Conservation (phyloP, 306 rosid genomes). For the Cucurbita argyrosperma region DNA sequence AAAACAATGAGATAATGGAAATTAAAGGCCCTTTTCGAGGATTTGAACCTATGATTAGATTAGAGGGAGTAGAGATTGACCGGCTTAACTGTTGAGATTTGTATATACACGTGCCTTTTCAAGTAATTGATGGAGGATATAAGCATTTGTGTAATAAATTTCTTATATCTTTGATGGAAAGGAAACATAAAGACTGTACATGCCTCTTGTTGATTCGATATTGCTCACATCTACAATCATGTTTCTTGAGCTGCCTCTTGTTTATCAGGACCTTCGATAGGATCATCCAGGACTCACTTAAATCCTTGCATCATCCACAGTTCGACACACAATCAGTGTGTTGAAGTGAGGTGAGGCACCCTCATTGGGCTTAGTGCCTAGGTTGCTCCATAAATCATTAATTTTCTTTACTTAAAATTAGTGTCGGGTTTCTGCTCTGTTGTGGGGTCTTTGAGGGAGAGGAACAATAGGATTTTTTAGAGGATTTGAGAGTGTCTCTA, state of each 20-base stretch:
- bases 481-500: background rate
- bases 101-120: background rate
- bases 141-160: background rate
- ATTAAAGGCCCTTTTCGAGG: background rate
- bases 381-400: background rate
- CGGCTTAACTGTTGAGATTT: background rate
- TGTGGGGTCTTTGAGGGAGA: background rate
- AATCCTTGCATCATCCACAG: background rate
- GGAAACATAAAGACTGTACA: background rate
- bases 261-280: background rate
- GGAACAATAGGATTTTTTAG: background rate
- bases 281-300: background rate
- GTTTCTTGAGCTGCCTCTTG: background rate
- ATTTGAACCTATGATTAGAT: background rate
- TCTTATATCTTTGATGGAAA: background rate
- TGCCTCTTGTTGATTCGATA: background rate
- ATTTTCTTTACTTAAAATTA: background rate
- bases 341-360: background rate
- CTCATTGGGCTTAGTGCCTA: background rate
- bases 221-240: background rate
- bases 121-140: background rate
- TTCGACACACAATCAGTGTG: background rate
- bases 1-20: background rate
- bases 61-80: background rate
- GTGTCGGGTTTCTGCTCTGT: background rate